Evolutionary conservation across 768 basidiomycete species (phyloP).

Genomic region (Tylopilus sp.): DNA sequence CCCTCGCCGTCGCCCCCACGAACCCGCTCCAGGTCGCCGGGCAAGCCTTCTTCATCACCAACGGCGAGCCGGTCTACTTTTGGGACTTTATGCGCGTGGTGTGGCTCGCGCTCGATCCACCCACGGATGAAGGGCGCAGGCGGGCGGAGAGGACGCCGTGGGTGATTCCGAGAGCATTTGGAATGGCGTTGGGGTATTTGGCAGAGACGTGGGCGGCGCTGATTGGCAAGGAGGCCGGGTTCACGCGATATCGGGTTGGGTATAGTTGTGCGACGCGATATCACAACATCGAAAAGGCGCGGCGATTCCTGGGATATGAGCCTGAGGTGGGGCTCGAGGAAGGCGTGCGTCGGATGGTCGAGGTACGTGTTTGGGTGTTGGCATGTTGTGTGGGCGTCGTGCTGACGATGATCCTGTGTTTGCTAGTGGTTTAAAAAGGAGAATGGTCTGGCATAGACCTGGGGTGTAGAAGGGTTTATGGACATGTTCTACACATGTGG

Average conservation of each 20-base stretch:
- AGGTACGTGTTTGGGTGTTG: slow-evolving; percentile 45
- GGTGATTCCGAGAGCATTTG: slow-evolving; percentile 60
- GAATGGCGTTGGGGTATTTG: slow-evolving; percentile 64
- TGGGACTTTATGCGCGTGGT: slow-evolving; percentile 87
- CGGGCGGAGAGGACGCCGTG: slow-evolving; percentile 35
- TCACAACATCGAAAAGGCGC: slow-evolving; percentile 93
- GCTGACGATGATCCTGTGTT: not conserved
- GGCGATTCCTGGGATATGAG: slow-evolving; percentile 89
- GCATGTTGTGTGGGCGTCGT: not conserved
- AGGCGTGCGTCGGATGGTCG: slow-evolving; percentile 74
- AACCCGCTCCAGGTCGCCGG: slow-evolving; percentile 82
- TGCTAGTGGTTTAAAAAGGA: slow-evolving; percentile 30
- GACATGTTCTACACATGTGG: not conserved
- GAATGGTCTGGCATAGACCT: slow-evolving; percentile 26
- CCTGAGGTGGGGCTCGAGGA: slow-evolving; percentile 87
- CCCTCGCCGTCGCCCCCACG: slow-evolving; percentile 47
- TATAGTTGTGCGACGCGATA: slow-evolving; percentile 78
- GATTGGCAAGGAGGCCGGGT: slow-evolving; percentile 74
- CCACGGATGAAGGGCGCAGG: slow-evolving; percentile 42
- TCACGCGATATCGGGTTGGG: slow-evolving; percentile 84
- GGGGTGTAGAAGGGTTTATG: not conserved
- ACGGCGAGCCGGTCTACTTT: slow-evolving; percentile 93
- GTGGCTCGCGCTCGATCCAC: slow-evolving; percentile 67
- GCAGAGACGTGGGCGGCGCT: slow-evolving; percentile 75
- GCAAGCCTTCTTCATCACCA: slow-evolving; percentile 94